Evolutionary conservation across 2,329 filamentous ascomycete species (phyloP).

Genomic region (Hymenoscyphus infarciens): DNA sequence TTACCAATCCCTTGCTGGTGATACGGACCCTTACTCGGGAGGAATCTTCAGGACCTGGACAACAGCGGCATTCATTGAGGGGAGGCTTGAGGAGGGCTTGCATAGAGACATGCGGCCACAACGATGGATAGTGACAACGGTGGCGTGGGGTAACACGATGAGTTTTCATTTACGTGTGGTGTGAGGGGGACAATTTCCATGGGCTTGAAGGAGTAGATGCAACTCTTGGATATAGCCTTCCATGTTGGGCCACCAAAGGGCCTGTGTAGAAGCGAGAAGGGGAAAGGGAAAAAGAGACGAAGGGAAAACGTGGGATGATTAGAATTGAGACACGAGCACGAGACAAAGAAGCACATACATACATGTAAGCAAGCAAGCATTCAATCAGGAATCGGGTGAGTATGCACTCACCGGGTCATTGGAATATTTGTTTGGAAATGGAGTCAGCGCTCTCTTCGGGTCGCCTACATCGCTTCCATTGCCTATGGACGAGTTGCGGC

Average conservation of each 20-base stretch:
- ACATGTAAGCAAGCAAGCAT: neutral
- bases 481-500: neutral
- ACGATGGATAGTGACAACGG: constrained; percentile 6
- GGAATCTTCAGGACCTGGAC: no score
- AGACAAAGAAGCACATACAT: constrained; percentile 1
- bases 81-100: constrained; percentile 3
- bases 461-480: neutral
- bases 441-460: neutral
- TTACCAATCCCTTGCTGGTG: neutral
- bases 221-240: neutral
- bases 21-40: neutral
- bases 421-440: neutral
- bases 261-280: neutral
- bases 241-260: neutral
- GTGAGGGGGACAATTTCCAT: neutral
- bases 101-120: constrained; percentile 3
- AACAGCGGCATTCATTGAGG: neutral
- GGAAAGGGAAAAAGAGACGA: neutral
- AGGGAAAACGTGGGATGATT: constrained; percentile 7
- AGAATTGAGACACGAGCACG: neutral
- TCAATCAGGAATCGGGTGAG: neutral
- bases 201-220: neutral
- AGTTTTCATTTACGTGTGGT: neutral
- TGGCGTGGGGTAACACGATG: constrained; percentile 15
- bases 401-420: constrained; percentile 1